Evolutionary conservation across 2,329 filamentous ascomycete species (phyloP), one percentile per base, ranked within the genome.

Genomic region (Diaporthe sp.): DNA sequence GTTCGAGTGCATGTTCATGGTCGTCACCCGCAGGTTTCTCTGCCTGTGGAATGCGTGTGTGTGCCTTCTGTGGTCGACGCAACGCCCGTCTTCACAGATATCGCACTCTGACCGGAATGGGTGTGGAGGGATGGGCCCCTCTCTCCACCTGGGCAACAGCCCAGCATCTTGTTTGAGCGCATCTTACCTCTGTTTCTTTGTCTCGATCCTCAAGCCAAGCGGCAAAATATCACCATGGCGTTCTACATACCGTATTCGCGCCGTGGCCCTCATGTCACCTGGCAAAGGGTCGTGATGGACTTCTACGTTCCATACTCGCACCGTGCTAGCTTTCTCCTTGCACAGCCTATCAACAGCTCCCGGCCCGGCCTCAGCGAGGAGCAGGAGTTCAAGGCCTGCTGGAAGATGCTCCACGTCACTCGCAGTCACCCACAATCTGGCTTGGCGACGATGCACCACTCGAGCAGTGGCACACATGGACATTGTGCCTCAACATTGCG

Each of bases 321-420:
- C 0, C 34, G 65, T 22, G 13, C 34, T 42, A 42, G 42, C 0
- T 1, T 53, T 0, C 5, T 2, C 9, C 25, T n/a, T 61, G 5
- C n/a, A 79, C 79, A 82, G 84, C 79, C 82, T 57, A 59, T 78
- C 37, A 61, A 76, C 9, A 55, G 37, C 37, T 28, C 22, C 15
- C 57, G 69, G 31, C 57, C 49, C 51, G 51, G 44, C 46, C 76
- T 59, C 68, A 84, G 87, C 76, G 92, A 93, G 78, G 88, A 89
- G 13, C 89, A 94, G 79, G 95, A 97, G 79, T 98, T 98, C 82
- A 94, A 98, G 25, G 88, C 90, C 4, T 94, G 92, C 79, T 99
- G 97, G 97, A 87, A 88, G 19, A 91, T 92, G 59, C 90, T 99
- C 9, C 88, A 92, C 61, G 89, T 95, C 96, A 5, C 90, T 99